These are phyloP conservation scores for Verticillium longisporum DNA, from an alignment of 2,329 filamentous ascomycete genomes.

Conservation along the genomic window DNA sequence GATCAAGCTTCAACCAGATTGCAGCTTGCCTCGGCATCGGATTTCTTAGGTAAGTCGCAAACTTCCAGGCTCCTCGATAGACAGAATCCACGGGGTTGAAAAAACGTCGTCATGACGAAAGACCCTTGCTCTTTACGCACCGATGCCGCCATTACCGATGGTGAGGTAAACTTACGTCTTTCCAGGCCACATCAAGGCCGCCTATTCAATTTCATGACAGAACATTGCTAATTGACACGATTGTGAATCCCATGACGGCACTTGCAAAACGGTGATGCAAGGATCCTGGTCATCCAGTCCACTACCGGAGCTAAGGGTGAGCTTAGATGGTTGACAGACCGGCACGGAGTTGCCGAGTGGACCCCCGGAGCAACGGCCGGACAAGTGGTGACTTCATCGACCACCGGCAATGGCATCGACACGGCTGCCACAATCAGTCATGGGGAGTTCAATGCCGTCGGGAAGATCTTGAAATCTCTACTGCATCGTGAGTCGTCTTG, in stretches of 20 bases:
- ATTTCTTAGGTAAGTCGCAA: no score
- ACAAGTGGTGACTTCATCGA: slow-evolving; percentile 12
- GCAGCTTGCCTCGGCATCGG: no score
- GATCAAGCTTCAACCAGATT: no score
- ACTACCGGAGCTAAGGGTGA: slow-evolving; percentile 8
- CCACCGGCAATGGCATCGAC: background rate
- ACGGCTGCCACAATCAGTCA: background rate
- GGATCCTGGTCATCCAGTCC: background rate
- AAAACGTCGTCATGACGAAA: no score
- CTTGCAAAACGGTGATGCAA: background rate
- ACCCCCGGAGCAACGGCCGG: slow-evolving; percentile 2
- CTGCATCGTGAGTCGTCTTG: background rate
- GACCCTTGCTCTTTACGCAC: no score
- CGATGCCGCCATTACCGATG: no score
- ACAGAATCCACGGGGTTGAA: no score
- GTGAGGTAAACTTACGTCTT: no score
- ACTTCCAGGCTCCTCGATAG: no score
- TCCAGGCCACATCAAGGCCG: no score
- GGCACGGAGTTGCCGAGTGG: background rate
- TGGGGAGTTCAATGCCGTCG: background rate
- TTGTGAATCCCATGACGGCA: background rate
- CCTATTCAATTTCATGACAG: no score
- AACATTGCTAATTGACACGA: no score
- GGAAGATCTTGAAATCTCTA: background rate
- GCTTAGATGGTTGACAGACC: slow-evolving; percentile 3